phyloP scores from a whole-genome alignment of 306 rosid genomes.

The Cucumis cinereus region DNA sequence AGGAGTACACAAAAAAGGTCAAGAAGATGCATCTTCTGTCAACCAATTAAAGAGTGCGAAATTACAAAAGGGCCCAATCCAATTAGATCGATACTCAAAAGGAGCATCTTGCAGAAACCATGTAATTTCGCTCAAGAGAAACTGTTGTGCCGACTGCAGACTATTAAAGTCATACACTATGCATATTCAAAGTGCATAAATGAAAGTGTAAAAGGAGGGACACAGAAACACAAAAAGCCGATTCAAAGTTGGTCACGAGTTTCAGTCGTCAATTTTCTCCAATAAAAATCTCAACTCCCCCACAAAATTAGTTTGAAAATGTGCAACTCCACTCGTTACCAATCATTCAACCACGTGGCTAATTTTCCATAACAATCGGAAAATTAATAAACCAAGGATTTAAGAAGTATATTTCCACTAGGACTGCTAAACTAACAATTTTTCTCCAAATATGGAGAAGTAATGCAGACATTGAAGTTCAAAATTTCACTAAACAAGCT shows the following conservation, averaged over 20 bases:
- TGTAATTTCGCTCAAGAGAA: background rate
- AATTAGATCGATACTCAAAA: background rate
- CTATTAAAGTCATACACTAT: background rate
- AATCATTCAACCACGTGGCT: background rate
- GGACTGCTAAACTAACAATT: background rate
- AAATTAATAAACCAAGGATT: background rate
- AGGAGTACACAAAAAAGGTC: background rate
- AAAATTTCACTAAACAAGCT: background rate
- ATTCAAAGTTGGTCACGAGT: background rate
- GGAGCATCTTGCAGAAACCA: background rate
- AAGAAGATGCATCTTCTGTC: background rate
- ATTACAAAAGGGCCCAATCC: background rate
- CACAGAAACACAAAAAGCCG: too few species aligned
- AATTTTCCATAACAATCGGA: background rate
- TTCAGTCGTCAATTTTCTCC: background rate
- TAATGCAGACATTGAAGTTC: background rate
- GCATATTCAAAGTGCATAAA: background rate
- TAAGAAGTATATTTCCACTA: background rate
- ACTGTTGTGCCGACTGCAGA: background rate
- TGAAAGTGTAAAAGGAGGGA: background rate
- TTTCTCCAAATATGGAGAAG: background rate
- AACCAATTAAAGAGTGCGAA: background rate
- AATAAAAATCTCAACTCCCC: background rate
- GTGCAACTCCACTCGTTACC: background rate
- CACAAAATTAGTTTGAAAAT: background rate